Evolutionary conservation across 176 grass and related monocot genomes (phyloP).

Genomic region (Aegilops speltoides): DNA sequence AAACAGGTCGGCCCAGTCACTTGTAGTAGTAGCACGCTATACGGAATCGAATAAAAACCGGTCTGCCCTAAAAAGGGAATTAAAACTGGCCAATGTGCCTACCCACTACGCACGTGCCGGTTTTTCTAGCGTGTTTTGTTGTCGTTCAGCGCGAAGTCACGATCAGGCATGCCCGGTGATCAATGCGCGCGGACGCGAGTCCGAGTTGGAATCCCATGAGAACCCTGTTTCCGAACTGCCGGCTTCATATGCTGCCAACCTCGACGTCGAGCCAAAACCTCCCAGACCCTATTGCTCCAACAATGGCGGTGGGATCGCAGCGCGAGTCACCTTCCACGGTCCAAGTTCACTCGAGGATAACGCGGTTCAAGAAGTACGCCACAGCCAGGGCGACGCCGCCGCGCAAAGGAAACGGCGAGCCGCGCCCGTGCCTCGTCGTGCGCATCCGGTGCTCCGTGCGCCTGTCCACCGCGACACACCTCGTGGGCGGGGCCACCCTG

Average conservation of each 20-base stretch:
- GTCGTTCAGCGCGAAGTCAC: too few relatives aligned
- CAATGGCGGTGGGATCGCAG: neutral
- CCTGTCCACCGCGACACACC: neutral
- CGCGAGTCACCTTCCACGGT: neutral
- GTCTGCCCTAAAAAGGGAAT: too few relatives aligned
- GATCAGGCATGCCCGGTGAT: too few relatives aligned
- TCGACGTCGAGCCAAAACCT: neutral
- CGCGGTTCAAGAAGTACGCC: neutral
- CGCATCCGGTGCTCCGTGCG: neutral
- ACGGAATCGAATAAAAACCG: too few relatives aligned
- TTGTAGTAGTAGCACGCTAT: too few relatives aligned
- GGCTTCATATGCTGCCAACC: neutral
- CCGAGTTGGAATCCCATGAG: neutral
- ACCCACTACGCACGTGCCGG: too few relatives aligned
- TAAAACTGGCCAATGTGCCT: too few relatives aligned
- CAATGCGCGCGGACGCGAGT: too few relatives aligned
- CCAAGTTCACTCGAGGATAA: neutral
- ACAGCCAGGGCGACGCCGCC: neutral
- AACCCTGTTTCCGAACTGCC: too few relatives aligned
- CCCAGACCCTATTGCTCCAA: neutral
- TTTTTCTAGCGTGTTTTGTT: too few relatives aligned
- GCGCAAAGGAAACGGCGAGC: neutral
- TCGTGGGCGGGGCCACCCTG: neutral
- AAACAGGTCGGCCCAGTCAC: too few relatives aligned
- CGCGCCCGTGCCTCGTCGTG: neutral